Evolutionary conservation across 371 early-diverging fungal genomes (phyloP).

Genomic region (Mortierella sp.): DNA sequence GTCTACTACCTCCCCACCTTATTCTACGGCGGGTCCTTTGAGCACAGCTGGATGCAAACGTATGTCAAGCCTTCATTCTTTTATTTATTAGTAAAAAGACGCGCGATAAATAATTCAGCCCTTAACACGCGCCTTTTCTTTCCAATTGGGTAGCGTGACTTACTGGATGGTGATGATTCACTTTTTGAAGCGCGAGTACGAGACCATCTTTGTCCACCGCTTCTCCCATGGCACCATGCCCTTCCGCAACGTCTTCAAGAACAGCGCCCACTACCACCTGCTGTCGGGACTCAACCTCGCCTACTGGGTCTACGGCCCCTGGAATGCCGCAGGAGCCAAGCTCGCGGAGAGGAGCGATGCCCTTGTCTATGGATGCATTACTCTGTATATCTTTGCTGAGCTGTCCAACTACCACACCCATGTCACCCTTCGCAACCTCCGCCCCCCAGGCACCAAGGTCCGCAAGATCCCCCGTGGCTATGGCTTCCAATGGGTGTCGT

Average conservation of each 20-base stretch:
- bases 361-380: constrained; percentile 69
- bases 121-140: constrained; percentile 1
- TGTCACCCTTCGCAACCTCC: constrained; percentile 89
- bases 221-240: constrained; percentile 98
- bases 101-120: not conserved
- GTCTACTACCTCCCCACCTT: constrained; percentile 79
- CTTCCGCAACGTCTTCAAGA: constrained; percentile 92
- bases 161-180: constrained; percentile 83
- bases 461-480: constrained; percentile 95
- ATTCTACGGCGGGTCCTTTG: constrained; percentile 77
- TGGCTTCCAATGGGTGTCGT: constrained; percentile 92
- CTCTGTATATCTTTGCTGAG: constrained; percentile 83
- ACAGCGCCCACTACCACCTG: constrained; percentile 95
- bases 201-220: constrained; percentile 94
- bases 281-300: constrained; percentile 91
- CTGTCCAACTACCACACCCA: constrained; percentile 90
- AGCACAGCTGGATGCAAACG: constrained; percentile 80
- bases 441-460: constrained; percentile 90
- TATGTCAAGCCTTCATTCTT: constrained; percentile 19
- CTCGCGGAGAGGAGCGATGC: constrained; percentile 67
- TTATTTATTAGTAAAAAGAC: not conserved
- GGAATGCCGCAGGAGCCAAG: constrained; percentile 68
- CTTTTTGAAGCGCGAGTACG: constrained; percentile 94
- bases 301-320: constrained; percentile 87
- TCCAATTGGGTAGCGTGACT: constrained; percentile 60